phyloP scores from a whole-genome alignment of 768 basidiomycete species.

The Tubosaeta sp. region DNA sequence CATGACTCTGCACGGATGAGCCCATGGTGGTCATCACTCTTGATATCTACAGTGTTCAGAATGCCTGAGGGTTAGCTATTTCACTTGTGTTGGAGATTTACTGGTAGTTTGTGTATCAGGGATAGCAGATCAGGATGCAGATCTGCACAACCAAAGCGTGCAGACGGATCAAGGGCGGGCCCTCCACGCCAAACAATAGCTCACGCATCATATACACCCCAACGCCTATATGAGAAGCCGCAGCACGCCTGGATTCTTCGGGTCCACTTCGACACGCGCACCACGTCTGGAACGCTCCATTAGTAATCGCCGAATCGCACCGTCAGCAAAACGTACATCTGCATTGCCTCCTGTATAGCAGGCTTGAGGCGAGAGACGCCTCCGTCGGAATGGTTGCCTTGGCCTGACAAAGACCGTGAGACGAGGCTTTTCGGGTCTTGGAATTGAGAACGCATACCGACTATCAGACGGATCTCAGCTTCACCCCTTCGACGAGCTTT shows the following conservation, averaged over 20 bases:
- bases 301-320: background rate
- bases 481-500: constrained; percentile 60
- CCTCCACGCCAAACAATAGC: too few relatives aligned
- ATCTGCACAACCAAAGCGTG: too few relatives aligned
- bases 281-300: constrained; percentile 48
- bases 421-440: background rate
- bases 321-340: constrained; percentile 44
- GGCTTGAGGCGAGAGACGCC: constrained; percentile 84
- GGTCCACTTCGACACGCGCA: constrained; percentile 69
- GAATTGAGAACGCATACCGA: constrained; percentile 48
- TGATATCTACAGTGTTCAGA: too few relatives aligned
- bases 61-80: too few relatives aligned
- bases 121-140: too few relatives aligned
- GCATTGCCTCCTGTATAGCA: constrained; percentile 80
- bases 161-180: too few relatives aligned
- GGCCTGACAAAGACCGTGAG: constrained; percentile 42
- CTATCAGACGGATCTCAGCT: constrained; percentile 70
- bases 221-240: constrained; percentile 41
- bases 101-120: too few relatives aligned
- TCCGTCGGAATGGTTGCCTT: constrained; percentile 77
- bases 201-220: too few relatives aligned
- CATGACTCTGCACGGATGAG: too few relatives aligned
- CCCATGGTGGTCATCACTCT: too few relatives aligned
- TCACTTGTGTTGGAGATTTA: too few relatives aligned
- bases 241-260: constrained; percentile 77